Conservation (phyloP, 2,329 filamentous ascomycete species). For the Neofusicoccum sp. region DNA sequence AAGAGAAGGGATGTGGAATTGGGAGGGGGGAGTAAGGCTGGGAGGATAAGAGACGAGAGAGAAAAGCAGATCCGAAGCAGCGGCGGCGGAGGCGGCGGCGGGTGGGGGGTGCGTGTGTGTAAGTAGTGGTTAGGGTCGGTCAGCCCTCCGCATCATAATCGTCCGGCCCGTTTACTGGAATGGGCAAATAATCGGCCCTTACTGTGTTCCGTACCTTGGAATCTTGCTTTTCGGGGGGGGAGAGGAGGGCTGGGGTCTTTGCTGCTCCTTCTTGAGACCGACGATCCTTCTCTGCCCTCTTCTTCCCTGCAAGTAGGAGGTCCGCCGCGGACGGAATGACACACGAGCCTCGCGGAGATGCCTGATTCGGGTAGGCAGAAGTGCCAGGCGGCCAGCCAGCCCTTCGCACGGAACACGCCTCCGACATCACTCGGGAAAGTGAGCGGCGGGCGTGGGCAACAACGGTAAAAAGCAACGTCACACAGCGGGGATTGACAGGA, state of each 20-base stretch:
- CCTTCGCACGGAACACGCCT: not conserved
- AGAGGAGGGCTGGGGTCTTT: no score
- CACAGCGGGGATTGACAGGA: no score
- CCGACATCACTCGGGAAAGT: slow-evolving; percentile 9
- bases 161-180: slow-evolving; percentile 16
- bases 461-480: no score
- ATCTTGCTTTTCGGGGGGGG: not conserved
- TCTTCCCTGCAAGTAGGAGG: no score
- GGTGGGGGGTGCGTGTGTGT: not conserved
- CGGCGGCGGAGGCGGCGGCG: not conserved
- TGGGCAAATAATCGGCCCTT: slow-evolving; percentile 17
- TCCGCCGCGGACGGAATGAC: not conserved
- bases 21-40: no score
- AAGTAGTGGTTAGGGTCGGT: not conserved
- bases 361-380: slow-evolving; percentile 4
- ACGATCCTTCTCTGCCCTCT: no score
- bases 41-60: no score
- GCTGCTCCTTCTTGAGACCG: no score
- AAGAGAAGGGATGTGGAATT: no score
- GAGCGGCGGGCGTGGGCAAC: not conserved
- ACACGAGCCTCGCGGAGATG: not conserved
- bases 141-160: not conserved
- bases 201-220: not conserved
- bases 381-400: not conserved
- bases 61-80: no score